phyloP scores from a whole-genome alignment of 75 land plant species.

The Cupressus sempervirens region DNA sequence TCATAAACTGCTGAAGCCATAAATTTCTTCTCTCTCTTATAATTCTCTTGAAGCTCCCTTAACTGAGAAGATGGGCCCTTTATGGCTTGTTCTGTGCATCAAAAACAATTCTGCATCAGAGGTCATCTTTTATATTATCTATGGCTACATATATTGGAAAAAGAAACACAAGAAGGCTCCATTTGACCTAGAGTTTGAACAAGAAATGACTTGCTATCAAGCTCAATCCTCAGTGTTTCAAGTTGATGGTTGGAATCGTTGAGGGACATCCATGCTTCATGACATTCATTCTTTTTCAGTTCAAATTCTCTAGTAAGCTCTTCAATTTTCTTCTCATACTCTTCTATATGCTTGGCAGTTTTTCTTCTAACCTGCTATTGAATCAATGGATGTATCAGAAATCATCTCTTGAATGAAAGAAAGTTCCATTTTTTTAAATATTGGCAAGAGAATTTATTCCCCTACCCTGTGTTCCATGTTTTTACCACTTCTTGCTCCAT shows the following conservation, averaged over 20 bases:
- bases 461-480: conserved; percentile 2
- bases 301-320: conserved; percentile 45
- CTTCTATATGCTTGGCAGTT: conserved; percentile 25
- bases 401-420: neutral
- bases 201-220: conserved; percentile 47
- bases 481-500: neutral
- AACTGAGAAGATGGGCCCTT: conserved; percentile 50
- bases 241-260: conserved; percentile 72
- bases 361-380: conserved; percentile 34
- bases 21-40: conserved; percentile 44
- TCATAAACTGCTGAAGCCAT: conserved; percentile 45
- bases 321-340: conserved; percentile 71
- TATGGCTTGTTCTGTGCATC: conserved; percentile 49
- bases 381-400: neutral
- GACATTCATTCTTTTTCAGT: conserved; percentile 68
- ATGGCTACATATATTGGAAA: neutral
- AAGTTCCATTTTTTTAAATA: neutral
- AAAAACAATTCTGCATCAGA: neutral
- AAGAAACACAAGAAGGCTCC: neutral
- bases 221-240: conserved; percentile 78
- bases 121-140: neutral
- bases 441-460: neutral
- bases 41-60: conserved; percentile 42
- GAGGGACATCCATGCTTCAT: conserved; percentile 88
- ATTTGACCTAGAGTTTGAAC: conserved; percentile 56